Evolutionary conservation across 768 basidiomycete species (phyloP).

Genomic region (Sutorius australiensis): DNA sequence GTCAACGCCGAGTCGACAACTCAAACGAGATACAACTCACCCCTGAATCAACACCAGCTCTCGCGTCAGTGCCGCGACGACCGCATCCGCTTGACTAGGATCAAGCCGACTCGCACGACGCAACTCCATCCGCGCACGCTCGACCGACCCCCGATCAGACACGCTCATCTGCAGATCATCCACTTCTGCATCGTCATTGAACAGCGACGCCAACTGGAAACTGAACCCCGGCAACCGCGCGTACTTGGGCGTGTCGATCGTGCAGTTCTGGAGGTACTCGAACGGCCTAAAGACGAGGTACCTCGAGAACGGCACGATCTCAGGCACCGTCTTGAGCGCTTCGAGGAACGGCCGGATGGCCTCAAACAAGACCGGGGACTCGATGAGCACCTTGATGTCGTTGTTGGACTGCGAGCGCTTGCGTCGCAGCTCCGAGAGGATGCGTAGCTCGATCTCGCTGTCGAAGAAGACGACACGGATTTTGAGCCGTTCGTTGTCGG

Average conservation of each 20-base stretch:
- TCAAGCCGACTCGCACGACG: slow-evolving; percentile 53
- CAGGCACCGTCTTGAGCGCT: slow-evolving; percentile 54
- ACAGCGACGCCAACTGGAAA: slow-evolving; percentile 55
- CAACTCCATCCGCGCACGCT: slow-evolving; percentile 45
- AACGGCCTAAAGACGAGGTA: slow-evolving; percentile 47
- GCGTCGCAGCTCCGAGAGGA: slow-evolving; percentile 37
- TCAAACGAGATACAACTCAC: slow-evolving; percentile 31
- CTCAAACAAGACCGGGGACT: slow-evolving; percentile 65
- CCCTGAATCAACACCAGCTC: slow-evolving; percentile 73
- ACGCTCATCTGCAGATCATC: slow-evolving; percentile 40
- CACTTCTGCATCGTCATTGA: slow-evolving; percentile 38
- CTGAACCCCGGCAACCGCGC: slow-evolving; percentile 50
- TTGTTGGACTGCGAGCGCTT: slow-evolving; percentile 22
- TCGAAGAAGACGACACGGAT: slow-evolving; percentile 65
- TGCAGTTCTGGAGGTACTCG: slow-evolving; percentile 31
- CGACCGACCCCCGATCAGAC: slow-evolving; percentile 42
- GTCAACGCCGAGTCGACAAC: neutral
- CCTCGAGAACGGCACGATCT: slow-evolving; percentile 49
- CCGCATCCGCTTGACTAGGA: slow-evolving; percentile 65
- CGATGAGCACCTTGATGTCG: slow-evolving; percentile 44
- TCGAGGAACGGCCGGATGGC: slow-evolving; percentile 66
- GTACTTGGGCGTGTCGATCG: slow-evolving; percentile 53
- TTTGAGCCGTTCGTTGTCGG: slow-evolving; percentile 32
- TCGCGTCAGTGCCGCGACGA: slow-evolving; percentile 55
- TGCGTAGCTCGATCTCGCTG: slow-evolving; percentile 46